Evolutionary conservation across 1,284 basidiomycete species (phyloP).

Genomic region (Coniferiporia sulphurascens): DNA sequence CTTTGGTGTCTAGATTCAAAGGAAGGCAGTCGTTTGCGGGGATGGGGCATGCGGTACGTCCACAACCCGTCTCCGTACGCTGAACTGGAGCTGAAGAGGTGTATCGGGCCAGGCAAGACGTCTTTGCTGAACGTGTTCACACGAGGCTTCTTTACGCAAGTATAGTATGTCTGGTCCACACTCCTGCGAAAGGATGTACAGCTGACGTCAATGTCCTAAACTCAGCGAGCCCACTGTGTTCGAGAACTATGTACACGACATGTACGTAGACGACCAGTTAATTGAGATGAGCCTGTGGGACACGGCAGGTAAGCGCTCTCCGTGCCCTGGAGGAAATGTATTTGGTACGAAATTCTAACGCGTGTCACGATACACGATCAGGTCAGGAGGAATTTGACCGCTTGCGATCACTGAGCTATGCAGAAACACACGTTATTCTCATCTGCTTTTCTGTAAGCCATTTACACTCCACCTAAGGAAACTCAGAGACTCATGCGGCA

Average conservation of each 20-base stretch:
- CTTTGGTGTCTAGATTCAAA: conserved; percentile 41
- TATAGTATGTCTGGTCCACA: conserved; percentile 57
- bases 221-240: conserved; percentile 86
- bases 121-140: conserved; percentile 83
- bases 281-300: conserved; percentile 96
- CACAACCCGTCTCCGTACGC: conserved; percentile 14
- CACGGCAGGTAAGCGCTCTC: conserved; percentile 71
- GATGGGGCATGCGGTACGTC: conserved; percentile 85
- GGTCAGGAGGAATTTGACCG: conserved; percentile 97
- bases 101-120: conserved; percentile 55
- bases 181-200: not conserved
- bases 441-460: conserved; percentile 83
- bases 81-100: conserved; percentile 21
- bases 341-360: conserved; percentile 2
- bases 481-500: not conserved
- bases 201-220: conserved; percentile 5
- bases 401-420: conserved; percentile 85
- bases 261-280: conserved; percentile 75
- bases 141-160: conserved; percentile 81
- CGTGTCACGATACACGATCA: conserved; percentile 27
- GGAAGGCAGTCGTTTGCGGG: conserved; percentile 81
- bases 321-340: not conserved
- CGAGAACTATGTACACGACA: conserved; percentile 88
- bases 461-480: conserved; percentile 4
- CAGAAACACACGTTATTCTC: conserved; percentile 93